phyloP scores from a whole-genome alignment of 192 early-diverging fungal species.

The Coemansia aciculifera region DNA sequence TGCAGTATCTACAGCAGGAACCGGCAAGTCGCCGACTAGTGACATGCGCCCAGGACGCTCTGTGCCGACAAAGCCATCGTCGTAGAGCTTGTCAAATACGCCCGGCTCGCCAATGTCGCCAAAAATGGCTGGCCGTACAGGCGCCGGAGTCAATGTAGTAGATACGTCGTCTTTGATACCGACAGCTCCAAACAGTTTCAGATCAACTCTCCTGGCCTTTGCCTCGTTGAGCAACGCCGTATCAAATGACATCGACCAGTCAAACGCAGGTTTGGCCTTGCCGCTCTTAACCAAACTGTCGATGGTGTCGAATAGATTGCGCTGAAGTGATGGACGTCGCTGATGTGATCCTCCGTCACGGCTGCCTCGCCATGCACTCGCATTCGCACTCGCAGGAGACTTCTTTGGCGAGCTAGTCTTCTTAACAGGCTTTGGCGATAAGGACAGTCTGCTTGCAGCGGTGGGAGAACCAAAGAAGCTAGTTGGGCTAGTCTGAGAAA shows the following conservation, averaged over 20 bases:
- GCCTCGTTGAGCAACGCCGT: slow-evolving; percentile 24
- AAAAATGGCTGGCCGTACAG: slow-evolving; percentile 21
- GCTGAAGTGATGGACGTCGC: slow-evolving; percentile 24
- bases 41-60: not conserved
- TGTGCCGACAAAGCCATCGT: slow-evolving; percentile 11
- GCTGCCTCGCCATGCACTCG: not conserved
- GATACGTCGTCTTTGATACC: not conserved
- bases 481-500: not conserved
- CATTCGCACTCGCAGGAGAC: not conserved
- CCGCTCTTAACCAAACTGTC: slow-evolving; percentile 40
- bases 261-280: slow-evolving; percentile 37
- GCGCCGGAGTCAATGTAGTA: not conserved
- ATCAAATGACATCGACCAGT: slow-evolving; percentile 34
- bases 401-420: not conserved
- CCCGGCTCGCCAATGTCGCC: slow-evolving; percentile 46
- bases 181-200: slow-evolving; percentile 12
- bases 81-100: slow-evolving; percentile 42
- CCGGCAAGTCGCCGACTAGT: not conserved
- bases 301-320: slow-evolving; percentile 35
- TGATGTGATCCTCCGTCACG: slow-evolving; percentile 1
- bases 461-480: not conserved
- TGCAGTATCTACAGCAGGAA: not conserved
- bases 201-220: slow-evolving; percentile 23
- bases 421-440: not conserved
- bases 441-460: not conserved